Base-by-base conservation (phyloP, 441 rosid species). In the Mallotus japonicus region DNA sequence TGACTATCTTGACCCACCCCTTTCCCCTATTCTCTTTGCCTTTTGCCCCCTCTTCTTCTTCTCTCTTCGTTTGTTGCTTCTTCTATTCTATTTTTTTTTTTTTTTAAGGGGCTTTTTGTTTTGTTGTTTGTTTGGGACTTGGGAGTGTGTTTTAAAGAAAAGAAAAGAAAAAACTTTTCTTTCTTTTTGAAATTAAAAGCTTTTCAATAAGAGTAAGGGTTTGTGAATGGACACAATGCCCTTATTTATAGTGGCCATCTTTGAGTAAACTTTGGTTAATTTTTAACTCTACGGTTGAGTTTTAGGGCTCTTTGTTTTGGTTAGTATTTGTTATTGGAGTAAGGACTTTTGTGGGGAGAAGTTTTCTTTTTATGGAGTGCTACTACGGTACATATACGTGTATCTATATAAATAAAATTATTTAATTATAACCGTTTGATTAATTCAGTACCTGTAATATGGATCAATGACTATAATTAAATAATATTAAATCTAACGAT, bases 231-330 rank as follows among this genome's bases (percentile, higher is more conserved):
- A 6, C n/a, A 50, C 67, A 54, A 40, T 15, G 56, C 59, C 61
- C 66, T 64, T 67, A 59, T 85, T 79, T 83, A 74, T 83, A 69
- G 79, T 69, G 72, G 75, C 16, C 46, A 54, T 74, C 44, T 70
- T 74, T 74, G 44, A 32, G 58, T 75, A 37, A 71, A 83, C 86
- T 77, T 19, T 61, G 76, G 87, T 83, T 82, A 69, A 13, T 69
- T 69, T 55, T 67, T 65, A 53, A 81, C 78, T 65, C 51, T 49
- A 70, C 70, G 79, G 77, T 79, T 73, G 76, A 10, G 84, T 54
- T 80, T 81, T 44, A 58, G 50, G 19, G 58, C 53, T 42, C 37
- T 34, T 70, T 64, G 22, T 24, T 14, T 57, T 6, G 51, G 68
- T 74, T 80, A 22, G 40, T 54, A 28, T 14, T 61, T 53, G 32